Evolutionary conservation across 2,329 filamentous ascomycete species (phyloP).

Genomic region (Didymella arachidicola): DNA sequence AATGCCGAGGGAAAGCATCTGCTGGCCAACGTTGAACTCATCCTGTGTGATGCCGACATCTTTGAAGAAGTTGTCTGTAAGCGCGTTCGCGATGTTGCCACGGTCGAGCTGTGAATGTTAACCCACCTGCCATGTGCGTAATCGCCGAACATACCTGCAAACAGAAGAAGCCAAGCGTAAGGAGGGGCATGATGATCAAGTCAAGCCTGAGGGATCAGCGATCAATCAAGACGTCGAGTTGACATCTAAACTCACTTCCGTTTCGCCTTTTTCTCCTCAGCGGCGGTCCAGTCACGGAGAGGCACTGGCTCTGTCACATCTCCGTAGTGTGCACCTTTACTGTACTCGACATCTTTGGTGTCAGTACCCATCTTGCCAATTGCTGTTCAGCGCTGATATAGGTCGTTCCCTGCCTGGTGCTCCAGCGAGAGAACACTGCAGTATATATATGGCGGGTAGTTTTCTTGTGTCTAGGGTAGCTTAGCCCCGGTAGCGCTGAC

Average conservation of each 20-base stretch:
- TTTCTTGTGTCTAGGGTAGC: background rate
- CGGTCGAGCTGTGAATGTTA: conserved; percentile 48
- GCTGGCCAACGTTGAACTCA: conserved; percentile 44
- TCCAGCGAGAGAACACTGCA: background rate
- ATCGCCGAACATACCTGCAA: background rate
- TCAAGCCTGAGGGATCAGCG: background rate
- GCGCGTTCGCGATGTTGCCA: conserved; percentile 49
- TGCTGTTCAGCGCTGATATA: background rate
- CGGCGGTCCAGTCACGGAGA: background rate
- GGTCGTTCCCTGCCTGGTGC: background rate
- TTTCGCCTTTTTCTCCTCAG: background rate
- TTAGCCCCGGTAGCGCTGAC: background rate
- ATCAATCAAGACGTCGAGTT: background rate
- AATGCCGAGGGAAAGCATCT: conserved; percentile 79
- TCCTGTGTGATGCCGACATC: conserved; percentile 35
- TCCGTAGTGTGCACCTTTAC: background rate
- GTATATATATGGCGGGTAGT: background rate
- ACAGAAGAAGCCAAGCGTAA: background rate
- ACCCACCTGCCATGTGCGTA: background rate
- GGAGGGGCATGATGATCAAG: background rate
- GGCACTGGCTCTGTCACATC: background rate
- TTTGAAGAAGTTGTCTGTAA: conserved; percentile 39
- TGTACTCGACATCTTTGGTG: background rate
- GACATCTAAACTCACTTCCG: background rate
- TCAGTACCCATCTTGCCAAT: background rate